Base-by-base conservation (phyloP, 495 filamentous ascomycete species). In the Aspergillus olivimuriae region DNA sequence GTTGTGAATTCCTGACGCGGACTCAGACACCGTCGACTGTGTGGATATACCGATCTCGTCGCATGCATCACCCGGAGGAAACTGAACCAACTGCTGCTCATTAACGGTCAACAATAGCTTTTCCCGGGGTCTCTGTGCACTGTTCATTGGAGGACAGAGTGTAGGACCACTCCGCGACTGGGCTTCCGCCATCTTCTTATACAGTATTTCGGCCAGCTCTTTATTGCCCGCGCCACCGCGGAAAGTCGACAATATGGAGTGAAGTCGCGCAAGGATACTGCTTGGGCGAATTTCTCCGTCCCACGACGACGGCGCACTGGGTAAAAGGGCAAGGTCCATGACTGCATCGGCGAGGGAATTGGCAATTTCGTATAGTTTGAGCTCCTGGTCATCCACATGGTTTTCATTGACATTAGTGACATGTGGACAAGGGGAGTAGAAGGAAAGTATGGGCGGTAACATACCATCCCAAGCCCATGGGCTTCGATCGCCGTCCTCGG, bases 331-430 rank as follows among this genome's bases (percentile, higher is more conserved):
- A 4, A 49, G 43, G 9, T 43, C 52, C n/a, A 56, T 62, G 10
- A 74, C 56, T 2, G 64, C 59, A 44, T 75, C 71, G 0, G 65
- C 64, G 19, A 75, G 63, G 7, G 68, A 63, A 44, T 56, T 70
- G 9, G 69, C 69, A 34, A 73, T 65, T 23, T 73, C 69, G 39
- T 66, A 68, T 9, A 73, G 50, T 48, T 74, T 74, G 35, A 69
- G 54, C 47, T 72, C 68, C 57, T 71, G 40, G 2, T 1, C n/a
- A n/a, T n/a, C n/a, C n/a, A n/a, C n/a, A n/a, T n/a, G n/a, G n/a
- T n/a, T n/a, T n/a, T n/a, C n/a, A n/a, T n/a, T n/a, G n/a, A n/a
- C n/a, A n/a, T n/a, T n/a, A n/a, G n/a, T n/a, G n/a, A n/a, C n/a
- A n/a, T n/a, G n/a, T n/a, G n/a, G n/a, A n/a, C n/a, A n/a, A n/a